Evolutionary conservation across 169 alveolate species (phyloP), one percentile per base, ranked within the genome.

Genomic region (Babesia divergens): DNA sequence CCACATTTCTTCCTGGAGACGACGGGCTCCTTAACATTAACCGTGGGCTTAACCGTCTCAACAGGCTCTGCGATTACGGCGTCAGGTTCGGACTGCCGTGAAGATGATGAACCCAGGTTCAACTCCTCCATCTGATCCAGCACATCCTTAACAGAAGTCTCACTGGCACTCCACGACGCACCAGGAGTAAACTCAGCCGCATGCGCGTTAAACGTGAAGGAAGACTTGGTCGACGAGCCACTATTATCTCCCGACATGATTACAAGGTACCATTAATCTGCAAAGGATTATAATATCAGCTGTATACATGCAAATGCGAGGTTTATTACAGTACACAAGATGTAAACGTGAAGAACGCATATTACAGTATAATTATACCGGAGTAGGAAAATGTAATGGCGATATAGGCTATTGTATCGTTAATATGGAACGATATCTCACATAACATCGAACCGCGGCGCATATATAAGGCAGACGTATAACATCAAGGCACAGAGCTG

Each of bases 171-270:
- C 85, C 85, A 76, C 20, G 81, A 22, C n/a, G 26, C 71, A 11
- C 68, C 44, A 6, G 87, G 87, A 52, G 40, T 68, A 49, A 79
- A 79, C 42, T 69, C 87, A 22, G 74, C 43, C 3, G 87, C 87
- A 16, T 67, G 31, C 7, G 69, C 70, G 32, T 79, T 79, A 56
- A 79, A 79, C 34, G 47, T 79, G 56, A 79, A 79, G 42, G 62
- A 35, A 4, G 82, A 59, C 20, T 53, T 66, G 9, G n/a, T 42
- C 14, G 72, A 0, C 0, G 6, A 14, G 40, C 47, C 35, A 11
- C 18, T 16, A 13, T 28, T 24, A 16, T 9, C 37, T 56, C 35
- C 59, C 13, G 62, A 32, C 72, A 62, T 62, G 14, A 24, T 24
- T 29, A 11, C 9, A 51, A n/a, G 22, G 11, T 55, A 16, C 22